These are phyloP conservation scores for Phytophthora meadii DNA, from an alignment of 352 stramenopile genomes.

Conservation along the genomic window DNA sequence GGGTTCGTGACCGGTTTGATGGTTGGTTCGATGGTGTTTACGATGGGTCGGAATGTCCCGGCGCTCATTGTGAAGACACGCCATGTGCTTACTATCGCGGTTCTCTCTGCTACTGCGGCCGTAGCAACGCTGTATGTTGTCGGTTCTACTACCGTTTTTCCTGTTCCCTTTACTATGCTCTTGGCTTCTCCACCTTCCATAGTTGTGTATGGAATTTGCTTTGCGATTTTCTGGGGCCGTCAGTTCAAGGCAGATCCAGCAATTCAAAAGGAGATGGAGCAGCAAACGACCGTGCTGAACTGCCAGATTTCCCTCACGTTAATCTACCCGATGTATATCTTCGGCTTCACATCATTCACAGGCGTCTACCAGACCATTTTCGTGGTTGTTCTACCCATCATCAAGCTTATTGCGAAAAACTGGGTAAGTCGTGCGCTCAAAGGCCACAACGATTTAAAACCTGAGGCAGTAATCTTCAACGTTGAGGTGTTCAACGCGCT, in stretches of 20 bases:
- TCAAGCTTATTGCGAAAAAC: conserved; percentile 35
- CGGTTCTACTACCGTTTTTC: conserved; percentile 17
- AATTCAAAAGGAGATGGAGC: conserved; percentile 21
- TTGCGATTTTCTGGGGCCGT: conserved; percentile 22
- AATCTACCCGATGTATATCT: conserved; percentile 42
- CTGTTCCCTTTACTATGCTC: conserved; percentile 21
- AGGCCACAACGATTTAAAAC: conserved; percentile 34
- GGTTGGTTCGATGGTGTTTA: conserved; percentile 16
- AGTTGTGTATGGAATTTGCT: conserved; percentile 18
- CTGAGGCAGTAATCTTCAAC: conserved; percentile 48
- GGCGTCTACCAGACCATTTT: conserved; percentile 24
- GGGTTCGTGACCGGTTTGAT: conserved; percentile 14
- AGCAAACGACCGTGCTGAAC: conserved; percentile 20
- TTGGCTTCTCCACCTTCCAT: conserved; percentile 20
- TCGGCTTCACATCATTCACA: conserved; percentile 22
- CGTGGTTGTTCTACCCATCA: conserved; percentile 14
- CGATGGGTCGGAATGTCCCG: conserved; percentile 22
- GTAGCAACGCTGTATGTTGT: conserved; percentile 16
- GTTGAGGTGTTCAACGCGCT: conserved; percentile 38
- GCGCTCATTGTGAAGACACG: conserved; percentile 12
- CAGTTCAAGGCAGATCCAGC: conserved; percentile 18
- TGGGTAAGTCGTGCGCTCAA: conserved; percentile 29
- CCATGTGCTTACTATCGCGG: conserved; percentile 15
- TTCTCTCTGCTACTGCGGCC: conserved; percentile 7
- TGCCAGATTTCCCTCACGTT: conserved; percentile 28